These are phyloP conservation scores for Rhizopus arrhizus DNA, from an alignment of 371 early-diverging fungal genomes.

Conservation along the genomic window DNA sequence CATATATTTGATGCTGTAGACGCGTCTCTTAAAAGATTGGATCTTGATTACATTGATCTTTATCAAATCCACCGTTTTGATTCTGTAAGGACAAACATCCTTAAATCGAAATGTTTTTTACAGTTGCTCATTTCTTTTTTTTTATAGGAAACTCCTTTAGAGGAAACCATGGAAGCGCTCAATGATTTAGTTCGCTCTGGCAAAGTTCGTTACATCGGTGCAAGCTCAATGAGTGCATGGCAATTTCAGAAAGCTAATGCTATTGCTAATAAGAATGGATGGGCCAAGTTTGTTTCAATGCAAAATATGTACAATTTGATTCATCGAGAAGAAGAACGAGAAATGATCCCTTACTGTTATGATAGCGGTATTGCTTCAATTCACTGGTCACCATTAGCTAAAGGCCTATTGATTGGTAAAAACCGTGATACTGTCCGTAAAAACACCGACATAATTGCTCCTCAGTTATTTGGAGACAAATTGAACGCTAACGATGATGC, in stretches of 20 bases:
- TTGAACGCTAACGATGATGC: slow-evolving; percentile 10
- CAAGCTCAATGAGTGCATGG: slow-evolving; percentile 39
- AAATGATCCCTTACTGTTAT: slow-evolving; percentile 51
- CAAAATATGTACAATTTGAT: slow-evolving; percentile 47
- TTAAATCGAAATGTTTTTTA: neutral
- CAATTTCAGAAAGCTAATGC: slow-evolving; percentile 28
- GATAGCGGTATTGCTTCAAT: slow-evolving; percentile 43
- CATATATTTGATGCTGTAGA: slow-evolving; percentile 58
- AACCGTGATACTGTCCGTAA: slow-evolving; percentile 10
- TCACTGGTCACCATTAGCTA: slow-evolving; percentile 47
- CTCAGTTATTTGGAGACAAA: slow-evolving; percentile 10
- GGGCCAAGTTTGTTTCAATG: slow-evolving; percentile 50
- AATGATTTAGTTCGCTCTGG: slow-evolving; percentile 54
- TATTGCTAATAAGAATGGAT: slow-evolving; percentile 46
- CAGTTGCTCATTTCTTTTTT: neutral
- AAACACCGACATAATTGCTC: neutral
- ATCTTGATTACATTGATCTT: slow-evolving; percentile 64
- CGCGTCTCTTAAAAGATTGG: slow-evolving; percentile 49
- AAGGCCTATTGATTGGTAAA: slow-evolving; percentile 23
- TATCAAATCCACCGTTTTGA: slow-evolving; percentile 59
- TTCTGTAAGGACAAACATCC: slow-evolving; percentile 12
- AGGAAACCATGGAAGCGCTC: slow-evolving; percentile 62
- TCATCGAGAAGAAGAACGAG: slow-evolving; percentile 62
- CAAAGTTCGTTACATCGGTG: slow-evolving; percentile 53
- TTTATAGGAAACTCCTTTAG: slow-evolving; percentile 35